A percentile compares a stretch with the other conserved stretches of the same genome.
Evolutionary conservation across 208 protist genomes (phyloP).

Genomic region (Wallacemonas sp.): DNA sequence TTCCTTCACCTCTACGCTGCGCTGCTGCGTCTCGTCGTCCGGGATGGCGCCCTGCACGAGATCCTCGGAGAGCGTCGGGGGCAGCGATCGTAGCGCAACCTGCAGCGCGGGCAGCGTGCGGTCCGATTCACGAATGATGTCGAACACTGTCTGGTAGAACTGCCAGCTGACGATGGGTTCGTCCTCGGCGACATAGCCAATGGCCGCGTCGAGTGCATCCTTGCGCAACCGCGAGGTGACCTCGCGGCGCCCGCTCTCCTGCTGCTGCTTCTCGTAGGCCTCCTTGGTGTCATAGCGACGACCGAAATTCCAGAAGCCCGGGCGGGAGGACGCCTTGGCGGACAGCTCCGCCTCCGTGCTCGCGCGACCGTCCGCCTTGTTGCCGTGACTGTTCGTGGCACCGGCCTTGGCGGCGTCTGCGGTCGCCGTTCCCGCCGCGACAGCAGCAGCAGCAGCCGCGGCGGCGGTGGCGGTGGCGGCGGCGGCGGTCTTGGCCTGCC

Average conservation of each 20-base stretch:
- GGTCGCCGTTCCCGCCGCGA: background rate
- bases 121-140: slow-evolving; percentile 66
- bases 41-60: slow-evolving; percentile 37
- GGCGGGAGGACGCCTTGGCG: background rate
- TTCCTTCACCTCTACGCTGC: slow-evolving; percentile 17
- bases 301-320: slow-evolving; percentile 17
- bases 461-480: background rate
- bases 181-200: slow-evolving; percentile 6
- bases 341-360: too few relatives aligned
- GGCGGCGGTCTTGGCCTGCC: background rate
- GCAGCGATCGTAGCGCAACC: slow-evolving; percentile 45
- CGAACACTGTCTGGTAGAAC: slow-evolving; percentile 67
- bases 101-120: slow-evolving; percentile 43
- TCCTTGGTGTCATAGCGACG: background rate
- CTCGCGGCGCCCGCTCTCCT: background rate
- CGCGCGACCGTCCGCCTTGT: too few relatives aligned
- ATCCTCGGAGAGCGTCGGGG: slow-evolving; percentile 31
- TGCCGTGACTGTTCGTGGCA: too few relatives aligned
- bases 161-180: slow-evolving; percentile 48
- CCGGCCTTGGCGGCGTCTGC: background rate
- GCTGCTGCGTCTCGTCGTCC: slow-evolving; percentile 19
- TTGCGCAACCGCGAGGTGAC: background rate
- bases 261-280: background rate
- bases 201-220: background rate
- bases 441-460: background rate